Conservation (phyloP, 306 rosid genomes). For the Gastrolobium villosum region DNA sequence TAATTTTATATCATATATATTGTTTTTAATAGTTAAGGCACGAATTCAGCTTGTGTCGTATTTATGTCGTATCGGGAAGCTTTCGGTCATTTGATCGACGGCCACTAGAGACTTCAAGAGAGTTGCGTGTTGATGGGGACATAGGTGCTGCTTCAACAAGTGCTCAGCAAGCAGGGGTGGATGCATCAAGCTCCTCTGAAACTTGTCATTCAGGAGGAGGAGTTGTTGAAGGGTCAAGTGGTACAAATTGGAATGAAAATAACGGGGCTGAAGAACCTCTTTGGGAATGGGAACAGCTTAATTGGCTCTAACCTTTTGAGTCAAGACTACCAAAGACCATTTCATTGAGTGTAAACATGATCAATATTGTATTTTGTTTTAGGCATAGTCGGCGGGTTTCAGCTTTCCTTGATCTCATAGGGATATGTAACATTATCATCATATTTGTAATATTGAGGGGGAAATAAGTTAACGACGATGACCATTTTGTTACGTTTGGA, state of each 20-base stretch:
- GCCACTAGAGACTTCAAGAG: conserved; percentile 49
- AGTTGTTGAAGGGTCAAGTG: conserved; percentile 42
- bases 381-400: conserved; percentile 14
- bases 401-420: neutral
- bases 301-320: conserved; percentile 49
- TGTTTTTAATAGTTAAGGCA: conserved; percentile 60
- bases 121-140: conserved; percentile 25
- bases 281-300: conserved; percentile 65
- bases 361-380: neutral
- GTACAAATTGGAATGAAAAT: conserved; percentile 41
- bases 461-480: neutral
- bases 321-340: conserved; percentile 14
- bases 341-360: neutral
- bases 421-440: neutral
- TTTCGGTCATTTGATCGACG: conserved; percentile 80
- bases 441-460: neutral
- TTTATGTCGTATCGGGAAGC: conserved; percentile 77
- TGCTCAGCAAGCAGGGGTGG: conserved; percentile 39
- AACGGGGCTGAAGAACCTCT: conserved; percentile 51
- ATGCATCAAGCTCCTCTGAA: conserved; percentile 58
- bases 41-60: conserved; percentile 81
- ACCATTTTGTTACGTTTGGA: too few species aligned
- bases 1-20: neutral
- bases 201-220: conserved; percentile 53
- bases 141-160: conserved; percentile 37